Base-by-base conservation (phyloP, 805 yeast species). In the Ogataea salicorniae region DNA sequence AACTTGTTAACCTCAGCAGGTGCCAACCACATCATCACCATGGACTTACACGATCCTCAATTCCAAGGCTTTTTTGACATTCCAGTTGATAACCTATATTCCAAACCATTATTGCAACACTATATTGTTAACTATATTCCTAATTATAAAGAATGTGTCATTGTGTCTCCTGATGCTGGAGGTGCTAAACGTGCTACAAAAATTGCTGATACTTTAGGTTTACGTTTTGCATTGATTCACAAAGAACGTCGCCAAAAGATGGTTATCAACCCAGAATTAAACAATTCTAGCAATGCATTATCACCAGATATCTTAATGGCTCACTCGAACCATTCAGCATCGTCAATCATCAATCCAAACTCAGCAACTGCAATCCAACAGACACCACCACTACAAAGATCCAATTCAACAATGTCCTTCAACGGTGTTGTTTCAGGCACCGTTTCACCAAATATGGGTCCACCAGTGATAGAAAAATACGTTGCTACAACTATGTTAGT, bases 81-180 rank as follows among this genome's bases (percentile, higher is more conserved):
- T 39, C 97, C 97, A 2, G 97, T 94, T 39, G 99, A 94, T 66
- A 94, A 94, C 64, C 66, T 94, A 54, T 89, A 88, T 64, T 87
- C 94, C 42, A 84, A 86, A 62, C 97, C 97, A 2, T 72, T 94
- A 48, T 71, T 92, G 47, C 91, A 87, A 64, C 86, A 87, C 55
- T 94, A 90, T 67, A 90, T 94, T 50, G 74, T 80, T 20, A 82
- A 84, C 49, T 74, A 75, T 52, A 82, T 94, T 47, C 92, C 95
- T n/a, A 68, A 87, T 52, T 88, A 82, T 62, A 79, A 79, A 55
- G 84, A 90, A 37, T 86, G 92, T 38, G 96, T 94, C 7, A 81
- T 94, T 57, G 97, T 94, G 34, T 89, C 97, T 1, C 99, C 99
- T 0, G 99, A 94, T 68, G 94, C 97, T 20, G 99, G 99, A 61